Percentiles rank a stretch among this genome's conserved stretches.
phyloP scores from a whole-genome alignment of 345 rosid genomes.

The Dimocarpus longan region DNA sequence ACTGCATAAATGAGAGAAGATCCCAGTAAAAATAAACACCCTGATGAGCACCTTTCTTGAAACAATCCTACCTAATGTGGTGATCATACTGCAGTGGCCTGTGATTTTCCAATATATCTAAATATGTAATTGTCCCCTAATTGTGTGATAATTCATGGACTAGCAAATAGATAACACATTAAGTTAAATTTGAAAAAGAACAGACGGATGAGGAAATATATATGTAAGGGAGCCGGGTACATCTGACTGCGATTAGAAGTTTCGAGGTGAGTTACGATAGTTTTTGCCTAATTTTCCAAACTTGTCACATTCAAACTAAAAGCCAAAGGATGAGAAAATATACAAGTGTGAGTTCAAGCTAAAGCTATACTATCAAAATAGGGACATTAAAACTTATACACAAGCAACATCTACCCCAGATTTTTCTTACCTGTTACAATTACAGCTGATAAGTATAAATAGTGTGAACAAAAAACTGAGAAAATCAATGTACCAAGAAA shows the following conservation, averaged over 20 bases:
- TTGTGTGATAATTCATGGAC: not conserved
- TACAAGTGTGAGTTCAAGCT: not conserved
- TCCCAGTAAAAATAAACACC: not conserved
- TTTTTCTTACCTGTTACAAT: not conserved
- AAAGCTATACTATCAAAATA: not conserved
- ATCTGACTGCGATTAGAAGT: not conserved
- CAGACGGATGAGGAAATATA: not conserved
- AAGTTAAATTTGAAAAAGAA: not conserved
- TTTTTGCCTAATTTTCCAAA: not conserved
- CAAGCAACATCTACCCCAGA: not conserved
- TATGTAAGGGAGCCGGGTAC: not conserved
- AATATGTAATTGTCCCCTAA: not conserved
- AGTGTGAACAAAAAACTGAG: not conserved
- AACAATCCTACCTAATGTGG: not conserved
- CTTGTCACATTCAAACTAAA: not conserved
- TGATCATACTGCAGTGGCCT: not conserved
- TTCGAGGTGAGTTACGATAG: not conserved
- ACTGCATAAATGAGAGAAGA: not conserved
- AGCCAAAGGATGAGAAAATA: not conserved
- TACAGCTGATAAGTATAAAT: not conserved
- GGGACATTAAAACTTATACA: not conserved
- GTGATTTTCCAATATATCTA: not conserved
- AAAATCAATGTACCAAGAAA: not conserved
- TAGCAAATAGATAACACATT: not conserved
- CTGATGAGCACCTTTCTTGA: not conserved